Evolutionary conservation across 495 filamentous ascomycete genomes (phyloP), one percentile per base, ranked within the genome.

Genomic region (Penicillium pancosmium): DNA sequence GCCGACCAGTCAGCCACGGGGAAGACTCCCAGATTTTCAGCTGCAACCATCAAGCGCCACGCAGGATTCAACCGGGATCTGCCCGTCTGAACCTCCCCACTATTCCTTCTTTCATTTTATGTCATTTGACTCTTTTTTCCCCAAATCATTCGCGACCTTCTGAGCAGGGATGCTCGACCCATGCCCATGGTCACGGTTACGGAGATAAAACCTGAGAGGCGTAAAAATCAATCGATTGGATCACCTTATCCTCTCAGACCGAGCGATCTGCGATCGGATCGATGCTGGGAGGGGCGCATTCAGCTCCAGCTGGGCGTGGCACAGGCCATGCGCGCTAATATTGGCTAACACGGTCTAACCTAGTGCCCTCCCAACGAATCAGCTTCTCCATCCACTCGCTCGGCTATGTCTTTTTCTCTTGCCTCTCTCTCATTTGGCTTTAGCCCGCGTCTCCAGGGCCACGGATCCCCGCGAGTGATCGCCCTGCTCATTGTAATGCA

Each of bases 31-130:
- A 38, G 12, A 51, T 52, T 65, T 75, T 75, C 73, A 75, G 73
- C 73, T 75, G 67, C 54, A 55, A 54, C 57, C 59, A 33, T 46
- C 57, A 61, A 55, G 66, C 73, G 73, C 73, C 73, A 75, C 72
- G 31, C 48, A 55, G 55, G 23, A 9, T 41, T 21, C 23, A 18
- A n/a, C 47, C 23, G 33, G 23, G 59, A 57, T 61, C 59, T 59
- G 61, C 56, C 41, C 41, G 41, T 38, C 41, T 44, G 2, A 5
- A 13, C 40, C 44, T 43, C 41, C 43, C 46, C 46, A 48, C 46
- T 27, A 38, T 38, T 38, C 11, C 36, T n/a, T 38, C 10, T 38
- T 9, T 38, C 12, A 10, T 31, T 16, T 47, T 21, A 31, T 31
- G 27, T 31, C 27, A 31, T 31, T 33, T 25, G 19, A 27, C 33